Evolutionary conservation across 352 stramenopile genomes (phyloP), one percentile per base, ranked within the genome.

Genomic region (Pythium chondricola): DNA sequence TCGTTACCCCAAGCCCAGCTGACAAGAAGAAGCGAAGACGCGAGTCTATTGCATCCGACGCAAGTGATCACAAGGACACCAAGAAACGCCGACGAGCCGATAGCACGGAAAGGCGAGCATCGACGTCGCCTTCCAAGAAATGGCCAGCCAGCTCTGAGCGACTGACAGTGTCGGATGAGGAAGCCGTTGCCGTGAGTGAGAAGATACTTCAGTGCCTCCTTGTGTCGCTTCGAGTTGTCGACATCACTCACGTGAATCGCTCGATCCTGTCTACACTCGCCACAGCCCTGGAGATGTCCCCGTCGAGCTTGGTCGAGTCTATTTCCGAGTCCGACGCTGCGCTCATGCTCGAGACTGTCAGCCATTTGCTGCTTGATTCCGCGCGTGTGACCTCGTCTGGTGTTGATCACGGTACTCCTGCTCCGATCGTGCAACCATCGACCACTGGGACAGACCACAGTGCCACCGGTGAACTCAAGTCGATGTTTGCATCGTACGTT

Each of bases 221-320:
- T 17, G 41, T 65, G 24, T 65, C 83, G 16, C 45, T 90, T 31
- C 62, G 71, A 33, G 54, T 67, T 30, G 65, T 85, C 43, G 76
- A 88, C 41, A 69, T 85, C 20, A 71, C 88, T 37, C 85, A 87
- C 38, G 63, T 85, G 29, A 74, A 84, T 43, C 74, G 71, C 10
- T 65, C 64, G 3, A 64, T 90, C 26, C 43, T 90, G 5, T 85
- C 74, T 20, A 85, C 74, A 4, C 30, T 90, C 25, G 75, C 79
- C 4, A 78, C 63, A 36, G 70, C 84, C 10, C 41, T 90, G n/a
- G 79, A 90, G 63, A 88, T 88, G 74, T 68, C 69, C 21, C 71
- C 76, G 29, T 81, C 79, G 8, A 60, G 58, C 16, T 54, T 88
- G 29, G 68, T 88, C 60, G 65, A 37, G 21, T 29, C 31, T 26